phyloP scores from a whole-genome alignment of 805 yeast species.

The Teunomyces gatunensis region DNA sequence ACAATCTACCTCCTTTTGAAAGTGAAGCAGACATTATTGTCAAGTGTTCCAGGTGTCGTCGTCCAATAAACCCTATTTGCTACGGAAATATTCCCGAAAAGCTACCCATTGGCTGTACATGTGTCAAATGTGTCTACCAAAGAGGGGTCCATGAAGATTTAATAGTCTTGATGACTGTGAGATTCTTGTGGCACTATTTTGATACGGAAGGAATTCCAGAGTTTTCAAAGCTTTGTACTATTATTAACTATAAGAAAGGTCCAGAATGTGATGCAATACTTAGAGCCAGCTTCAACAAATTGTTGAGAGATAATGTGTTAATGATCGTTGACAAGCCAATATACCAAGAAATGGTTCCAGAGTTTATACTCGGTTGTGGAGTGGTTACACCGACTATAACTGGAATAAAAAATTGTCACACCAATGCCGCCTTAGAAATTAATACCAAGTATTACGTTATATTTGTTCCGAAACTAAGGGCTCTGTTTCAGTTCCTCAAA shows the following conservation, averaged over 20 bases:
- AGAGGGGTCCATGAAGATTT: constrained; percentile 21
- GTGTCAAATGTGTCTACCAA: constrained; percentile 21
- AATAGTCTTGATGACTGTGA: constrained; percentile 28
- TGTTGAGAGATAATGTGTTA: constrained; percentile 13
- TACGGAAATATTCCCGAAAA: constrained; percentile 23
- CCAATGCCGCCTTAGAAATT: neutral
- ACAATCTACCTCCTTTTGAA: neutral
- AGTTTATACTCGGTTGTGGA: constrained; percentile 8
- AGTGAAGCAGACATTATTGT: neutral
- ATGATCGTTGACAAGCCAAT: constrained; percentile 7
- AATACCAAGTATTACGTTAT: neutral
- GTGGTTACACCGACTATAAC: constrained; percentile 9
- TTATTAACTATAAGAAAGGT: constrained; percentile 2
- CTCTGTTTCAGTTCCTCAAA: neutral
- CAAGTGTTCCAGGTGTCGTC: constrained; percentile 30
- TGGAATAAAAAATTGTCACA: constrained; percentile 9
- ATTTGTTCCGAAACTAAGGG: neutral
- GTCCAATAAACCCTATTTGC: constrained; percentile 30
- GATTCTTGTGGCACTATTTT: constrained; percentile 30
- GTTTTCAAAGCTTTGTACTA: neutral
- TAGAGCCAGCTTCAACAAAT: constrained; percentile 8
- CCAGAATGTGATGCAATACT: constrained; percentile 4
- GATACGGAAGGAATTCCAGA: constrained; percentile 9
- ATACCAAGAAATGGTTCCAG: neutral
- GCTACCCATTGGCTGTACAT: constrained; percentile 5